Base-by-base conservation (phyloP, 495 filamentous ascomycete genomes). In the Pyrenula massariospora region DNA sequence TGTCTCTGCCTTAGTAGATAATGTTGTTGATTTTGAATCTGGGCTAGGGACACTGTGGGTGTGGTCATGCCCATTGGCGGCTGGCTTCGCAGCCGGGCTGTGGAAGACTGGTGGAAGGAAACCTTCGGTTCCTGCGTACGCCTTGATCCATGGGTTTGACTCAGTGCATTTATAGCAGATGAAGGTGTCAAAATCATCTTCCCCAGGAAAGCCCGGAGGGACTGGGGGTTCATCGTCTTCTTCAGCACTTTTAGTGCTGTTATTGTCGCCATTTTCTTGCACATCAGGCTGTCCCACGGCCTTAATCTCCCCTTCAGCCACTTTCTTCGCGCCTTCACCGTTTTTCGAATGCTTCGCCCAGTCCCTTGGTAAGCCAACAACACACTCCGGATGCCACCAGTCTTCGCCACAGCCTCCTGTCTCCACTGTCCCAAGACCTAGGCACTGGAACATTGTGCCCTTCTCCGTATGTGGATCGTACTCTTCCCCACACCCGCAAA, bases 381-480 rank as follows among this genome's bases (percentile, higher is more conserved):
- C 68, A 66, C 94, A 99, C 56, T 91, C 88, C 12, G 93, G 91
- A 74, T 99, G 94, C 78, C 90, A 99, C 94, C 94, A 99, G 68
- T 99, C 94, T 73, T 99, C 94, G 2, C 93, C 91, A 70, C 94
- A 99, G 2, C 90, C 91, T 10, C 89, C 89, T 2, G 85, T 84
- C 60, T 86, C 86, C 31, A 80, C 80, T 0, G 82, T 84, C 0
- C 89, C 91, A 2, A 99, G 77, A 0, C 91, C 90, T 1, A 97
- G 67, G 67, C 94, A 99, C 70, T 99, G 94, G 66, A 92, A 97
- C 94, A 99, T 99, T n/a, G 90, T 96, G 1, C 93, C 93, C 61
- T 89, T 91, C 68, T 99, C 89, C 64, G 84, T 73, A 48, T 89
- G 73, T 0, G 90, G 80, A 63, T 94, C 84, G 64, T 99, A 99